Percentiles rank a stretch among this genome's conserved stretches.
Evolutionary conservation across 2,329 filamentous ascomycete genomes (phyloP).

Genomic region (Berkeleyomyces basicola): DNA sequence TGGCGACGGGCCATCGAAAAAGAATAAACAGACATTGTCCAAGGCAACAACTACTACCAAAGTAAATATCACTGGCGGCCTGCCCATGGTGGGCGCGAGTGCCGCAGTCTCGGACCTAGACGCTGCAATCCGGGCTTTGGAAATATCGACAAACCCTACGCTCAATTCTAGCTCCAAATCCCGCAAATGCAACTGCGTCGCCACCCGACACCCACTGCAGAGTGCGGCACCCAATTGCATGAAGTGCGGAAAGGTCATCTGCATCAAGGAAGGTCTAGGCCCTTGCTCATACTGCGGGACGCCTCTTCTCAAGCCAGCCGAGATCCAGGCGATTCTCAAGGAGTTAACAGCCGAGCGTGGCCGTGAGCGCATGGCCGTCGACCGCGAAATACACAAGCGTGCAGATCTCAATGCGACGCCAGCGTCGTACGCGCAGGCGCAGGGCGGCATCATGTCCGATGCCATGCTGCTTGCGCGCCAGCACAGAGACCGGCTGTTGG

Average conservation of each 20-base stretch:
- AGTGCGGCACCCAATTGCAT: conserved; percentile 87
- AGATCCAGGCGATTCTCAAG: conserved; percentile 72
- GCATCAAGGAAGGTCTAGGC: conserved; percentile 81
- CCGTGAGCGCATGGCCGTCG: conserved; percentile 66
- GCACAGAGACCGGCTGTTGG: conserved; percentile 65
- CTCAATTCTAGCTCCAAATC: conserved; percentile 37
- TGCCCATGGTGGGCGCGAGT: conserved; percentile 66
- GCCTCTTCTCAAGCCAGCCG: conserved; percentile 51
- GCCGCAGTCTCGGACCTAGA: conserved; percentile 55
- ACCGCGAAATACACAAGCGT: conserved; percentile 52
- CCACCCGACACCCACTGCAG: conserved; percentile 70
- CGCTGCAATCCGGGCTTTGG: conserved; percentile 72
- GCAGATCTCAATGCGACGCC: conserved; percentile 48
- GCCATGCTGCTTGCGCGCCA: conserved; percentile 50
- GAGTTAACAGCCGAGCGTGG: conserved; percentile 75
- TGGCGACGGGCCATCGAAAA: conserved; percentile 50
- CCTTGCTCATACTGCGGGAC: conserved; percentile 82
- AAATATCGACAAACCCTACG: conserved; percentile 79
- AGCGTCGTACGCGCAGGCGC: conserved; percentile 39
- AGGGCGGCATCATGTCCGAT: conserved; percentile 21
- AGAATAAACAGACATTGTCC: conserved; percentile 25
- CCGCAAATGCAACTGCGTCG: conserved; percentile 74
- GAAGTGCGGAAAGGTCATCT: conserved; percentile 86
- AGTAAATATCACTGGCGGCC: conserved; percentile 57
- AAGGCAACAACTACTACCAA: conserved; percentile 43